These are phyloP conservation scores for Chloroidium sp. DNA, from an alignment of 163 green algal species.

Conservation along the genomic window DNA sequence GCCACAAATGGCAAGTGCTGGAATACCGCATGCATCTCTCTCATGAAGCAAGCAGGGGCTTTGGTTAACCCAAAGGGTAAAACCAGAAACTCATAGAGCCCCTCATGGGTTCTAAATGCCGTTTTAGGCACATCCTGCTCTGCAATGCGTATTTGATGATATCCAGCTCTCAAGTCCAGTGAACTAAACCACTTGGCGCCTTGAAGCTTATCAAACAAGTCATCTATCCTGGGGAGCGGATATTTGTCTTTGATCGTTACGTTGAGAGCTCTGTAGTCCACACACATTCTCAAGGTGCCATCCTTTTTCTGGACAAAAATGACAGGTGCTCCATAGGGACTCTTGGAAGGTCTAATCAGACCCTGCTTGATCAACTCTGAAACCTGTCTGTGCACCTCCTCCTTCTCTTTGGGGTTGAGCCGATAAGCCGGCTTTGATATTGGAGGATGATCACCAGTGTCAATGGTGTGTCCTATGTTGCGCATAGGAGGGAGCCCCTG, in stretches of 20 bases:
- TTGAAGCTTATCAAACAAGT: slow-evolving; percentile 27
- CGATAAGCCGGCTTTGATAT: background rate
- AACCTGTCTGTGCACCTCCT: background rate
- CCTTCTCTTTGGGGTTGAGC: background rate
- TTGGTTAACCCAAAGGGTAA: slow-evolving; percentile 60
- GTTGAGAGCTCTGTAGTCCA: slow-evolving; percentile 47
- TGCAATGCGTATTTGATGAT: slow-evolving; percentile 50
- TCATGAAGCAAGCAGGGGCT: slow-evolving; percentile 54
- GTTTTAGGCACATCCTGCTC: slow-evolving; percentile 46
- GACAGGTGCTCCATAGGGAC: slow-evolving; percentile 42
- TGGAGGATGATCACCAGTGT: background rate
- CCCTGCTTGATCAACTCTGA: slow-evolving; percentile 25
- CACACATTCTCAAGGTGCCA: slow-evolving; percentile 30
- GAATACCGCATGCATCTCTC: slow-evolving; percentile 43
- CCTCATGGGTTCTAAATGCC: slow-evolving; percentile 48
- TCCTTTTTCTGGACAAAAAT: slow-evolving; percentile 57
- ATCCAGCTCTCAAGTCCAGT: slow-evolving; percentile 51
- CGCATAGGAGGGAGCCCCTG: background rate
- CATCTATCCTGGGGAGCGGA: slow-evolving; percentile 31
- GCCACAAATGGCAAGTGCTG: slow-evolving; percentile 11
- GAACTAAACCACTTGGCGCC: slow-evolving; percentile 38
- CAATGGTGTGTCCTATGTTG: background rate
- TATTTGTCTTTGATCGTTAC: slow-evolving; percentile 38
- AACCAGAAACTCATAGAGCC: slow-evolving; percentile 54
- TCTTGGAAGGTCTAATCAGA: slow-evolving; percentile 33